A percentile compares a stretch with the other conserved stretches of the same genome.
Evolutionary conservation across 768 basidiomycete species (phyloP).

Genomic region (Jaapia argillacea): DNA sequence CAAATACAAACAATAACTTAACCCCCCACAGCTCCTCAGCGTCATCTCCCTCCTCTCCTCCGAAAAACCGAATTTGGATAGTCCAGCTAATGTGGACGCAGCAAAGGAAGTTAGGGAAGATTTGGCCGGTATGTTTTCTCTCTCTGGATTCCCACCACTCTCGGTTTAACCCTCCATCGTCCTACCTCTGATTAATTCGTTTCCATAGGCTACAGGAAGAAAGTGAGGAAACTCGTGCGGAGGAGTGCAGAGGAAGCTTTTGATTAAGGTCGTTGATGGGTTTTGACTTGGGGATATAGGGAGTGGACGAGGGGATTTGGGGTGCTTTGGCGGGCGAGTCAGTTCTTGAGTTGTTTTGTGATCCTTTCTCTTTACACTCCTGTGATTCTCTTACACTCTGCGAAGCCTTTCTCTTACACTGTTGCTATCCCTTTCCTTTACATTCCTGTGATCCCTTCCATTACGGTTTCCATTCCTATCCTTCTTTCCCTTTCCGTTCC

Average conservation of each 20-base stretch:
- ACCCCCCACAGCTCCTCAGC: slow-evolving; percentile 63
- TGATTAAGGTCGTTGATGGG: slow-evolving; percentile 30
- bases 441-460: no score
- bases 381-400: no score
- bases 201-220: slow-evolving; percentile 80
- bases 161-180: background rate
- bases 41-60: slow-evolving; percentile 94
- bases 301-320: no score
- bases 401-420: no score
- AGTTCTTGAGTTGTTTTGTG: no score
- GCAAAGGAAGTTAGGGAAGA: slow-evolving; percentile 78
- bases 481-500: no score
- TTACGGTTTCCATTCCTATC: no score
- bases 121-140: slow-evolving; percentile 34
- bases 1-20: slow-evolving; percentile 4
- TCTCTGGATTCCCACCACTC: no score
- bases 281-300: no score
- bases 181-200: slow-evolving; percentile 11
- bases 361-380: no score
- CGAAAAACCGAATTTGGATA: slow-evolving; percentile 84
- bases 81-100: slow-evolving; percentile 94
- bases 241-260: slow-evolving; percentile 84
- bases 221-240: slow-evolving; percentile 83
- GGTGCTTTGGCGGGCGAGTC: no score
- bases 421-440: no score